Evolutionary conservation across 805 yeast species (phyloP).

Genomic region (Lipomyces starkeyi): DNA sequence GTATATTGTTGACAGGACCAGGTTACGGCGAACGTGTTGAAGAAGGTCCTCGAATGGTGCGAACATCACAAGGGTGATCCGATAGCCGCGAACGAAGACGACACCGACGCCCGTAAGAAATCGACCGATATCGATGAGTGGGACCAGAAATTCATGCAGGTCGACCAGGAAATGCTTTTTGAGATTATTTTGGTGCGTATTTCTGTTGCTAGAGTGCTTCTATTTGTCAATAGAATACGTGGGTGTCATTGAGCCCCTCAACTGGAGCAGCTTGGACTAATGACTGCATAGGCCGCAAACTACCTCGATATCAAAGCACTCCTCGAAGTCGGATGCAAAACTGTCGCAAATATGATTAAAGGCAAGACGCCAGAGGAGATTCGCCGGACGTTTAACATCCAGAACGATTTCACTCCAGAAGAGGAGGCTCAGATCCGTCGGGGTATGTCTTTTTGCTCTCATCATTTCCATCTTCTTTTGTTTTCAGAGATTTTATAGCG

Average conservation of each 20-base stretch:
- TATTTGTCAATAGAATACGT: background rate
- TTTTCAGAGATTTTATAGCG: background rate
- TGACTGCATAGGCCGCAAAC: conserved; percentile 48
- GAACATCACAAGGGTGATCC: conserved; percentile 85
- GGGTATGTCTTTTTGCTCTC: conserved; percentile 15
- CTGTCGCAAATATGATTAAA: conserved; percentile 57
- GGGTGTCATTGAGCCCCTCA: background rate
- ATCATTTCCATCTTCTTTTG: background rate
- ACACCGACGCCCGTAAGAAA: conserved; percentile 67
- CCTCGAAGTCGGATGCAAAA: conserved; percentile 56
- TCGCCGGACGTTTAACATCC: conserved; percentile 53
- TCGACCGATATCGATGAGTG: conserved; percentile 93
- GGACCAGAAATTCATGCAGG: conserved; percentile 93
- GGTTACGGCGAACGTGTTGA: conserved; percentile 71
- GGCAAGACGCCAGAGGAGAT: conserved; percentile 55
- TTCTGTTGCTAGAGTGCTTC: background rate
- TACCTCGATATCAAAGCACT: conserved; percentile 54
- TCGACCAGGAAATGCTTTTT: conserved; percentile 70
- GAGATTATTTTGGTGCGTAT: conserved; percentile 51
- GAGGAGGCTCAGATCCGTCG: conserved; percentile 55
- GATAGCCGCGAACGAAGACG: conserved; percentile 71
- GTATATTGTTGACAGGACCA: conserved; percentile 10
- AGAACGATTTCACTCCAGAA: conserved; percentile 55
- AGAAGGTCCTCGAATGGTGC: conserved; percentile 95
- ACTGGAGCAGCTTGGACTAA: background rate